phyloP scores from a whole-genome alignment of 2,329 filamentous ascomycete genomes.

The Tolypocladium album region DNA sequence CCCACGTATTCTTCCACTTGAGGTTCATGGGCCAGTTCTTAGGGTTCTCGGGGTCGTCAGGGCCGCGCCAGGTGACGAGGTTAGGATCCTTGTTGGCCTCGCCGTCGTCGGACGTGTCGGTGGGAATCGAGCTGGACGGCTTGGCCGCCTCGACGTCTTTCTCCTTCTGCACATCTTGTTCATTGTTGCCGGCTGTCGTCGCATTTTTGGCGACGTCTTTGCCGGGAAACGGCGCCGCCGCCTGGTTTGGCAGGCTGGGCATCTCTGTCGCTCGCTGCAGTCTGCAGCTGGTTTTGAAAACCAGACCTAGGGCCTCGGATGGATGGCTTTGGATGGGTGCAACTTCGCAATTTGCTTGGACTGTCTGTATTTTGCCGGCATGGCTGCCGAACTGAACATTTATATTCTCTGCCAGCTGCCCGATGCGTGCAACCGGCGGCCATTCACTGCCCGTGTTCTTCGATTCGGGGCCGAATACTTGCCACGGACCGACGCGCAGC shows the following conservation, averaged over 20 bases:
- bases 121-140: not conserved
- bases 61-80: not conserved
- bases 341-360: not conserved
- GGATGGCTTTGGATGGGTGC: not conserved
- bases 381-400: not conserved
- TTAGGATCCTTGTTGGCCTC: not conserved
- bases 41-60: not conserved
- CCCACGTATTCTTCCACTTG: not conserved
- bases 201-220: not conserved
- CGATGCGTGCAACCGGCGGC: not conserved
- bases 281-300: not conserved
- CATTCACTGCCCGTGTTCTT: not conserved
- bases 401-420: not conserved
- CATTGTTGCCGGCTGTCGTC: not conserved
- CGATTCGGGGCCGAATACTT: not conserved
- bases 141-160: not conserved
- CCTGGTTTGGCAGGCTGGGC: not conserved
- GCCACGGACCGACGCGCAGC: not conserved
- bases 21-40: not conserved
- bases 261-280: not conserved
- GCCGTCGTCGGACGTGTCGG: not conserved
- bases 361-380: not conserved
- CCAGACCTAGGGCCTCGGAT: not conserved
- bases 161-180: not conserved
- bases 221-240: not conserved